A percentile compares a stretch with the other conserved stretches of the same genome.
phyloP scores from a whole-genome alignment of 2,329 filamentous ascomycete species.

The Beauveria brongniartii region DNA sequence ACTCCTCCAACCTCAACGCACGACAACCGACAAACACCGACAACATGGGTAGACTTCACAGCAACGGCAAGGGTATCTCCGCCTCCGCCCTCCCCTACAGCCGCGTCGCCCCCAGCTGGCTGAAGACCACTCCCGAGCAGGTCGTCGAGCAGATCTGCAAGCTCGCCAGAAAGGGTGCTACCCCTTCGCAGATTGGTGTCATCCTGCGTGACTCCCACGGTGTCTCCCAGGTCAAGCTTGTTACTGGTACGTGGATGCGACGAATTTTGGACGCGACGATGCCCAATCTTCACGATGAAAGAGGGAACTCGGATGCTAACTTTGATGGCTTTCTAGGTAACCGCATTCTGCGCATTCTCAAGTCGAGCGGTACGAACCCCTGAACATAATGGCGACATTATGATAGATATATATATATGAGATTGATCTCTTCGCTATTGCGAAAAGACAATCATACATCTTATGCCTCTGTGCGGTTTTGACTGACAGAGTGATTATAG shows the following conservation, averaged over 20 bases:
- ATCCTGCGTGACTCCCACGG: conserved; percentile 97
- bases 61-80: conserved; percentile 98
- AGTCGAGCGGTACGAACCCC: conserved; percentile 79
- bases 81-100: conserved; percentile 95
- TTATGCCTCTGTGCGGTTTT: conserved; percentile 81
- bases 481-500: conserved; percentile 94
- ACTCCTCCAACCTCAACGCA: conserved; percentile 25
- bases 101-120: conserved; percentile 83
- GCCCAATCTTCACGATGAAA: background rate
- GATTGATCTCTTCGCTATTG: conserved; percentile 2
- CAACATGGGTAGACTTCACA: conserved; percentile 96
- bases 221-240: conserved; percentile 94
- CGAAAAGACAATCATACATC: conserved; percentile 18
- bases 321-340: conserved; percentile 58
- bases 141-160: conserved; percentile 99
- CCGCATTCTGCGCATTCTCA: conserved; percentile 99
- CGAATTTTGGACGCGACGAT: background rate
- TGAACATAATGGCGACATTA: conserved; percentile 21
- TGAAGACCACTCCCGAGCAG: conserved; percentile 98
- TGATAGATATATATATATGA: conserved; percentile 20
- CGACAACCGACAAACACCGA: conserved; percentile 33
- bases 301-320: conserved; percentile 27
- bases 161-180: conserved; percentile 97
- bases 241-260: conserved; percentile 65
- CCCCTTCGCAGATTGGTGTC: conserved; percentile 98